phyloP scores from a whole-genome alignment of 345 rosid species.

The Tarenaya hassleriana region DNA sequence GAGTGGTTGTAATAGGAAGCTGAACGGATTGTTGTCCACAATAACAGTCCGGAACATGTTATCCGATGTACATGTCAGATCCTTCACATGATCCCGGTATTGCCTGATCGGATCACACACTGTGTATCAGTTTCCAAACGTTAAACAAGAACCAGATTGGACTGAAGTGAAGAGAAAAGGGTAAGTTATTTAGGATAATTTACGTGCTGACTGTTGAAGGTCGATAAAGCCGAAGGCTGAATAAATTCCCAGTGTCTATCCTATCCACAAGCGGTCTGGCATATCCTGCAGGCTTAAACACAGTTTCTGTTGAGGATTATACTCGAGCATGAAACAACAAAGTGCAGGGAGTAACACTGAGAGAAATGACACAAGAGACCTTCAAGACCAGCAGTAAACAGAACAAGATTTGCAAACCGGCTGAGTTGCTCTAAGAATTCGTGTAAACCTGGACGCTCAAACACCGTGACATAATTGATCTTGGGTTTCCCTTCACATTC shows the following conservation, averaged over 20 bases:
- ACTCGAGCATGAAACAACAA: background rate
- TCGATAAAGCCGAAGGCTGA: constrained; percentile 76
- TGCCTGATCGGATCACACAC: constrained; percentile 37
- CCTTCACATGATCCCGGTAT: constrained; percentile 79
- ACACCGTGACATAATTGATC: constrained; percentile 77
- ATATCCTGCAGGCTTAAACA: constrained; percentile 50
- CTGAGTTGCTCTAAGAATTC: constrained; percentile 67
- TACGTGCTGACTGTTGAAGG: constrained; percentile 96
- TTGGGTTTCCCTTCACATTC: constrained; percentile 68
- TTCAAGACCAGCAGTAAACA: constrained; percentile 96
- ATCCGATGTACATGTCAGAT: constrained; percentile 56
- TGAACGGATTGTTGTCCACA: constrained; percentile 87
- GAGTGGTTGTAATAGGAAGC: constrained; percentile 79
- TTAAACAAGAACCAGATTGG: background rate
- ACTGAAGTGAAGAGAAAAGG: constrained; percentile 6
- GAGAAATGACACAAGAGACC: constrained; percentile 41
- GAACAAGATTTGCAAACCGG: constrained; percentile 73
- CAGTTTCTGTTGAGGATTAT: background rate
- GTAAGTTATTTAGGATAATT: constrained; percentile 23
- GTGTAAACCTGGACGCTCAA: constrained; percentile 89
- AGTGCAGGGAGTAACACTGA: constrained; percentile 1
- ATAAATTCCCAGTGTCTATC: constrained; percentile 63
- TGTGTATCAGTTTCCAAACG: background rate
- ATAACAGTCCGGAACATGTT: constrained; percentile 64
- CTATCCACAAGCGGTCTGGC: constrained; percentile 93